phyloP scores from a whole-genome alignment of 192 early-diverging fungal genomes.

The Coemansia sp. region DNA sequence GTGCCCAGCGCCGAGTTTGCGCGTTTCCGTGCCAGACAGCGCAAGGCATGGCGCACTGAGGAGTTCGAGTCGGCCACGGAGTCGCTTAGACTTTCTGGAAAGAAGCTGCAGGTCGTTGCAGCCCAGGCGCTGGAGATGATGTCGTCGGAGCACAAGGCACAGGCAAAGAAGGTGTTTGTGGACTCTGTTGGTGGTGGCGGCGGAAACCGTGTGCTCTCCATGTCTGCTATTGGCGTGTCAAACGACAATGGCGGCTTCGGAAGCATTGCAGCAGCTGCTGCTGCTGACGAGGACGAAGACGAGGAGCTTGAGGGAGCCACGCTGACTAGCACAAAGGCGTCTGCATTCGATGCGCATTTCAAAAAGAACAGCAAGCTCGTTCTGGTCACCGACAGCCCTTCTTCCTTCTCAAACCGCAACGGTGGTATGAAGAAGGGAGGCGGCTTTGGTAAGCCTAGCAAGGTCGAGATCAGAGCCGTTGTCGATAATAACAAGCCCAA shows the following conservation, averaged over 20 bases:
- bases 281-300: neutral
- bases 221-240: conserved; percentile 2
- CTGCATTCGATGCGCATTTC: conserved; percentile 1
- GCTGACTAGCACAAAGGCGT: conserved; percentile 26
- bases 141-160: conserved; percentile 28
- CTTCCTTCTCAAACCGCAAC: neutral
- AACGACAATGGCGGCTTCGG: neutral
- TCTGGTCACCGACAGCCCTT: neutral
- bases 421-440: neutral
- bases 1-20: conserved; percentile 51
- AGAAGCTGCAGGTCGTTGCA: conserved; percentile 27
- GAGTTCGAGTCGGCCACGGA: conserved; percentile 32
- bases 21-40: conserved; percentile 36
- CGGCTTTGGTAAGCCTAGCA: neutral
- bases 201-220: conserved; percentile 14
- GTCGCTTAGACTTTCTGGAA: conserved; percentile 31
- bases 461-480: neutral
- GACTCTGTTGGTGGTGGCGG: conserved; percentile 30
- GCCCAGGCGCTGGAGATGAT: conserved; percentile 21
- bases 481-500: neutral
- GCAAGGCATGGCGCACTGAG: conserved; percentile 22
- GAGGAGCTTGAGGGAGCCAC: conserved; percentile 39
- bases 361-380: conserved; percentile 8
- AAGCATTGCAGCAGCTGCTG: neutral
- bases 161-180: conserved; percentile 36